Conservation (phyloP, 108 stramenopile species). For the Conticribra guillardii region DNA sequence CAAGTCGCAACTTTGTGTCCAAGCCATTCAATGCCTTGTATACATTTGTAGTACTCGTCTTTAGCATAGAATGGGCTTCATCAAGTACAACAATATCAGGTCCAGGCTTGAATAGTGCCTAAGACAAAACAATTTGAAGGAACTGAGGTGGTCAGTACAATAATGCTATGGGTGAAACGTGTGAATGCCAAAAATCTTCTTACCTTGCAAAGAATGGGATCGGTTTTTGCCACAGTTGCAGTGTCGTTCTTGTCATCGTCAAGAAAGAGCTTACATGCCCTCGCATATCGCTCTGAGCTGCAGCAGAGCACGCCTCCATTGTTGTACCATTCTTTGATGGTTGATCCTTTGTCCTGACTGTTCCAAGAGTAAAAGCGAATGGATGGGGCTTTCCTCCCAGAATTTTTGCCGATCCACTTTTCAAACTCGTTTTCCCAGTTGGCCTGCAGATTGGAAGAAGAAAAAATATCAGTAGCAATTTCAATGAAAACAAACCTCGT, state of each 20-base stretch:
- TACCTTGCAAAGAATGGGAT: neutral
- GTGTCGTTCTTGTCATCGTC: constrained; percentile 9
- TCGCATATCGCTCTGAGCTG: constrained; percentile 45
- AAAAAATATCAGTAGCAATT: neutral
- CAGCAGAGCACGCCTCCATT: constrained; percentile 65
- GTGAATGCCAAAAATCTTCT: neutral
- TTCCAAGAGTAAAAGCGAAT: constrained; percentile 39
- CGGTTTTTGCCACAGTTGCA: constrained; percentile 3
- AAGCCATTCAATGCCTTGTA: constrained; percentile 54
- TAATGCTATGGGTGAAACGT: too few relatives aligned
- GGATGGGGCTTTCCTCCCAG: constrained; percentile 25
- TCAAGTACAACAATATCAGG: constrained; percentile 70
- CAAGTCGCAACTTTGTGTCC: constrained; percentile 57
- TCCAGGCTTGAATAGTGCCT: constrained; percentile 49
- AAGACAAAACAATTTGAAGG: constrained; percentile 6
- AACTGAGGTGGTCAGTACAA: neutral
- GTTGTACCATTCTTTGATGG: constrained; percentile 53
- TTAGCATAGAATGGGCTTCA: constrained; percentile 77
- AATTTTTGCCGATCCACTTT: constrained; percentile 62
- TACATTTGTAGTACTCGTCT: constrained; percentile 47
- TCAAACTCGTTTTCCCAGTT: constrained; percentile 79
- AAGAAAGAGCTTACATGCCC: constrained; percentile 24
- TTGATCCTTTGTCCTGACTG: constrained; percentile 7
- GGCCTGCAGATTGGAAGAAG: constrained; percentile 7
- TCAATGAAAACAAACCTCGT: neutral